phyloP scores from a whole-genome alignment of 2,329 filamentous ascomycete genomes.

The Aspergillus niger region DNA sequence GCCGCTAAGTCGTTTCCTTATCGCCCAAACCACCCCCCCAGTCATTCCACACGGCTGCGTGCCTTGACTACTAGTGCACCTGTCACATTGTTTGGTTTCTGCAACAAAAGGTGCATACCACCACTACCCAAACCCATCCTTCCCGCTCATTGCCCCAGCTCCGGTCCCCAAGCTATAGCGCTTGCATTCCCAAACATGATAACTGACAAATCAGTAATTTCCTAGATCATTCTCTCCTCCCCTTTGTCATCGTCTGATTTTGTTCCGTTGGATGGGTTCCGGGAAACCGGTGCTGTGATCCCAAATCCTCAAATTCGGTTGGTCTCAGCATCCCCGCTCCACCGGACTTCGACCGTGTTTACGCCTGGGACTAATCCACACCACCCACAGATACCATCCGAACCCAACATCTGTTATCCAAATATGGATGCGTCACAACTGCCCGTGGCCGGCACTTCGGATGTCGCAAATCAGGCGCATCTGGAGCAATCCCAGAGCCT shows the following conservation, averaged over 20 bases:
- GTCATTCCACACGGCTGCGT: conserved; percentile 6
- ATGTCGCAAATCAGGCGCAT: conserved; percentile 23
- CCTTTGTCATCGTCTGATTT: conserved; percentile 1
- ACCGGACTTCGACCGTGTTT: conserved; percentile 23
- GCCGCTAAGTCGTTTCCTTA: not conserved
- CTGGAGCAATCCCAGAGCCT: conserved; percentile 15
- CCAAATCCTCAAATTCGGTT: conserved; percentile 23
- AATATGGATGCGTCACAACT: conserved; percentile 33
- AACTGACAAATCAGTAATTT: conserved; percentile 4
- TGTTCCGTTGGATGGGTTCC: conserved; percentile 22
- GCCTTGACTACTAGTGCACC: conserved; percentile 12
- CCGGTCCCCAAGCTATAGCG: not conserved
- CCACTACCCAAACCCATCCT: not conserved
- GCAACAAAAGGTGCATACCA: conserved; percentile 17
- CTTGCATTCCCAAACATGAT: not conserved
- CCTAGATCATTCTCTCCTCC: not conserved
- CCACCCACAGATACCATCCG: conserved; percentile 1
- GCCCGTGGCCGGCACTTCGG: conserved; percentile 23
- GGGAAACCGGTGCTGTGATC: conserved; percentile 17
- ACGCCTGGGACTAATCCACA: conserved; percentile 13
- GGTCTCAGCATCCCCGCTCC: conserved; percentile 21
- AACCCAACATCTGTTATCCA: conserved; percentile 6
- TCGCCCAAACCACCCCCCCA: not conserved
- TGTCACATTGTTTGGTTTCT: conserved; percentile 13
- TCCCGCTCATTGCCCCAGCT: not conserved